Conservation (phyloP, 2,329 filamentous ascomycete species). For the Hypoxylon sp. region DNA sequence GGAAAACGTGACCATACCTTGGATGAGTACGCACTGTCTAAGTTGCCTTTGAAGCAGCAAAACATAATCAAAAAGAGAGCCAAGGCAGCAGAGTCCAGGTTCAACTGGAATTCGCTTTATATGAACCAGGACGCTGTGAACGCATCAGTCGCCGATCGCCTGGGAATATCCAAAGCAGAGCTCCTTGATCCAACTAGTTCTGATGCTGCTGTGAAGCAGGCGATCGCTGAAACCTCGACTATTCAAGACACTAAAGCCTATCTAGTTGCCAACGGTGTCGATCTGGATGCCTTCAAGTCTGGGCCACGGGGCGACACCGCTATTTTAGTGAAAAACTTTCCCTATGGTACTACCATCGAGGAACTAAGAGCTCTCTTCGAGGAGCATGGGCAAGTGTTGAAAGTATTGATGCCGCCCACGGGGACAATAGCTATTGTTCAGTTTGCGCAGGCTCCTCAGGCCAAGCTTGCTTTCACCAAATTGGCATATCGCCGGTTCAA, state of each 20-base stretch:
- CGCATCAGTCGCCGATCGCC: slow-evolving; percentile 82
- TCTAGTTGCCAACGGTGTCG: slow-evolving; percentile 86
- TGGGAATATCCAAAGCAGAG: slow-evolving; percentile 91
- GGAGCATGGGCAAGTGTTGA: slow-evolving; percentile 81
- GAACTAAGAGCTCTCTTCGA: slow-evolving; percentile 85
- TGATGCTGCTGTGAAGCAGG: slow-evolving; percentile 94
- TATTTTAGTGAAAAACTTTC: slow-evolving; percentile 95
- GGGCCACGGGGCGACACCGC: slow-evolving; percentile 84
- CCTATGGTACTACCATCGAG: slow-evolving; percentile 79
- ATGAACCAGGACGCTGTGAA: slow-evolving; percentile 98
- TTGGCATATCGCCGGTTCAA: slow-evolving; percentile 91
- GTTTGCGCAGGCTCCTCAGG: slow-evolving; percentile 80
- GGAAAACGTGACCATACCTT: slow-evolving; percentile 83
- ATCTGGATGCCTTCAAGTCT: slow-evolving; percentile 89
- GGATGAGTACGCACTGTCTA: slow-evolving; percentile 88
- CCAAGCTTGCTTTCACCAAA: slow-evolving; percentile 82
- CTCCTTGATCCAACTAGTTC: slow-evolving; percentile 94
- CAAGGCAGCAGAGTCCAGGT: slow-evolving; percentile 78
- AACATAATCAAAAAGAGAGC: slow-evolving; percentile 86
- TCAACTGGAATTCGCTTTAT: slow-evolving; percentile 99
- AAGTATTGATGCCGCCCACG: slow-evolving; percentile 89
- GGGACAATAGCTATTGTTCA: slow-evolving; percentile 95
- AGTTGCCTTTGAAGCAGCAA: slow-evolving; percentile 93
- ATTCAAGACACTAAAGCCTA: slow-evolving; percentile 97
- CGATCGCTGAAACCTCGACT: slow-evolving; percentile 92